Conservation (phyloP, 2,329 filamentous ascomycete species). For the Apiospora aurea region DNA sequence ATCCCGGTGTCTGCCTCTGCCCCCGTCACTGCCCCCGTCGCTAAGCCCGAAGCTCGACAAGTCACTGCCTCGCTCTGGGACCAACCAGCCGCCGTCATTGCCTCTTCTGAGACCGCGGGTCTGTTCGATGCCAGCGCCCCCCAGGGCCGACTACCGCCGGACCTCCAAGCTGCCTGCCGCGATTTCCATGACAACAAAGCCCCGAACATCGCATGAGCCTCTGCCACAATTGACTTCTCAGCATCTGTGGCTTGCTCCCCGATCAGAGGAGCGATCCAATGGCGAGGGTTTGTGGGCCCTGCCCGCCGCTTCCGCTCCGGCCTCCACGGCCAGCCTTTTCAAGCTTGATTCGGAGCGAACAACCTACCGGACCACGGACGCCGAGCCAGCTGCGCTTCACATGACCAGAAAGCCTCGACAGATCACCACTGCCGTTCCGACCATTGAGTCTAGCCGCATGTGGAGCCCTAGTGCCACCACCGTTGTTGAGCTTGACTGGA, state of each 20-base stretch:
- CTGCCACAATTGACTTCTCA: constrained; percentile 43
- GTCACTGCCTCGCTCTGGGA: constrained; percentile 31
- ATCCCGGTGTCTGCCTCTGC: not conserved
- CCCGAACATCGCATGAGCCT: constrained; percentile 31
- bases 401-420: constrained; percentile 45
- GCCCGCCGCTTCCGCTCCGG: constrained; percentile 15
- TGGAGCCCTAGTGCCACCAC: constrained; percentile 33
- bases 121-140: constrained; percentile 33
- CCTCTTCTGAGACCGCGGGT: constrained; percentile 27
- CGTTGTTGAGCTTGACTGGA: constrained; percentile 37
- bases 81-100: constrained; percentile 20
- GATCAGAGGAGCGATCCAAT: not conserved
- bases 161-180: constrained; percentile 33
- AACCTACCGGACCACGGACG: constrained; percentile 42
- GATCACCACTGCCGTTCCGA: constrained; percentile 32
- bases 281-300: constrained; percentile 22
- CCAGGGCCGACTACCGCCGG: constrained; percentile 33
- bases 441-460: constrained; percentile 36
- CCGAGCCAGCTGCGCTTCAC: constrained; percentile 43
- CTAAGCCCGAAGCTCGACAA: not conserved
- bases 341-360: constrained; percentile 41
- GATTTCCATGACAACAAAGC: constrained; percentile 29
- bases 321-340: constrained; percentile 36
- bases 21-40: not conserved
- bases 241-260: constrained; percentile 43